Percentiles rank a stretch among this genome's conserved stretches.
These are phyloP conservation scores for Epichloe bromicola DNA, from an alignment of 2,329 filamentous ascomycete genomes.

Conservation along the genomic window DNA sequence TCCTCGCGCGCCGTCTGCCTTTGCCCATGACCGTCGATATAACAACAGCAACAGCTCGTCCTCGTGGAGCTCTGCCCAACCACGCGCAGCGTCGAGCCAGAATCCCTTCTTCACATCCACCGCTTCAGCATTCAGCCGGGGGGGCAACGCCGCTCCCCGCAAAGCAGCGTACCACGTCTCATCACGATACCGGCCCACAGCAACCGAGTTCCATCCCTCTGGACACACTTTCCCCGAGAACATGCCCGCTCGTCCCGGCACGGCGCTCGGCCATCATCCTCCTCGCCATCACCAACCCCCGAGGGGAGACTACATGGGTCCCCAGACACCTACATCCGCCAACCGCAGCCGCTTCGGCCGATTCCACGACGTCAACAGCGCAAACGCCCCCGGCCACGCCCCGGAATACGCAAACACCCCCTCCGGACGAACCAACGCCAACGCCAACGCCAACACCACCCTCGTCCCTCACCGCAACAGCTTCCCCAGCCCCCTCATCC, in stretches of 20 bases:
- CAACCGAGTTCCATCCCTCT: constrained; percentile 20
- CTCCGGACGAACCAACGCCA: not conserved
- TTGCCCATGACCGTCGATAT: constrained; percentile 14
- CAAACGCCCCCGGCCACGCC: not conserved
- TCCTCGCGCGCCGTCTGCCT: constrained; percentile 15
- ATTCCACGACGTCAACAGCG: constrained; percentile 13
- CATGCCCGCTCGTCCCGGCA: constrained; percentile 7
- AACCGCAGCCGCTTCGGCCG: constrained; percentile 17
- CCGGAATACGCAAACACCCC: not conserved
- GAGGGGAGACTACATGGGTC: constrained; percentile 16
- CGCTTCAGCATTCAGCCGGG: constrained; percentile 8
- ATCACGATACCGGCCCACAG: constrained; percentile 18
- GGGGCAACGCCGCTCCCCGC: not conserved
- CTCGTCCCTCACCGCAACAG: constrained; percentile 10
- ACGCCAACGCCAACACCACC: not conserved
- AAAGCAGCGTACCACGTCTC: constrained; percentile 1
- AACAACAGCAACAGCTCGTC: not conserved
- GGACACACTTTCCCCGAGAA: not conserved
- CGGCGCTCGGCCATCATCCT: constrained; percentile 9
- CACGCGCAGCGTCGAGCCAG: constrained; percentile 1
- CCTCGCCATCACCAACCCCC: not conserved
- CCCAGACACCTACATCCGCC: constrained; percentile 17
- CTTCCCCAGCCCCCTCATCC: constrained; percentile 18
- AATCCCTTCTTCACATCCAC: constrained; percentile 2
- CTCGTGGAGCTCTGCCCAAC: constrained; percentile 12